Evolutionary conservation across 1,139 yeast genomes (phyloP), one percentile per base, ranked within the genome.

Genomic region (Candida mesenterica): DNA sequence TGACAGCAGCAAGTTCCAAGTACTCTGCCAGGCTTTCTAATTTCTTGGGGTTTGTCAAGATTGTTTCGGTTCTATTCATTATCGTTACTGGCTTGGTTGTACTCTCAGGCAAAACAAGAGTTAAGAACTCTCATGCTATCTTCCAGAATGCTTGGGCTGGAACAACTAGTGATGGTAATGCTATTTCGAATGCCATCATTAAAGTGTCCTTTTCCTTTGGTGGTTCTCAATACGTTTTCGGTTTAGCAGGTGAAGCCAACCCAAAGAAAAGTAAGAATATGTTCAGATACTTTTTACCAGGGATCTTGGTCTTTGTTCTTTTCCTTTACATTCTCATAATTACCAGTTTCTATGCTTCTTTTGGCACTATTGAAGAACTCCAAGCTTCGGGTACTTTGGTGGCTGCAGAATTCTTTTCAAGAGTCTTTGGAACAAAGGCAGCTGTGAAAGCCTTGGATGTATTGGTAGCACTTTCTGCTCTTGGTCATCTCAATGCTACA

Each of bases 171-270:
- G 57, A 61, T 39, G 71, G 73, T 19, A 65, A 69, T 44, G 57
- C 64, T 20, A 67, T 69, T 40, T 61, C 69, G 5, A 64, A 50
- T 42, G 69, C 75, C 3, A 65, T 70, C 31, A 53, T 68, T 31
- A 68, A 69, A 37, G 71, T 66, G 24, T 56, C 69, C 2, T 70
- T 68, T 37, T 58, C 74, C 1, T 69, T 62, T 40, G 60, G 68
- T 40, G 75, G 75, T 32, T 50, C 64, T 14, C 50, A 48, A 5
- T 68, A 68, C 43, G 65, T 67, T 1, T 59, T 69, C 42, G 57
- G 58, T 13, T 57, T 67, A 33, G 73, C 63, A n/a, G 70, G 69
- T 4, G 75, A 69, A 42, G 42, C 62, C 2, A 43, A 55, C 22
- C 63, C 62, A 3, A 50, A 42, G 22, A 51, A 54, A 26, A 51